Evolutionary conservation across 306 rosid species (phyloP), one percentile per base, ranked within the genome.

Genomic region (Vigna mungo): DNA sequence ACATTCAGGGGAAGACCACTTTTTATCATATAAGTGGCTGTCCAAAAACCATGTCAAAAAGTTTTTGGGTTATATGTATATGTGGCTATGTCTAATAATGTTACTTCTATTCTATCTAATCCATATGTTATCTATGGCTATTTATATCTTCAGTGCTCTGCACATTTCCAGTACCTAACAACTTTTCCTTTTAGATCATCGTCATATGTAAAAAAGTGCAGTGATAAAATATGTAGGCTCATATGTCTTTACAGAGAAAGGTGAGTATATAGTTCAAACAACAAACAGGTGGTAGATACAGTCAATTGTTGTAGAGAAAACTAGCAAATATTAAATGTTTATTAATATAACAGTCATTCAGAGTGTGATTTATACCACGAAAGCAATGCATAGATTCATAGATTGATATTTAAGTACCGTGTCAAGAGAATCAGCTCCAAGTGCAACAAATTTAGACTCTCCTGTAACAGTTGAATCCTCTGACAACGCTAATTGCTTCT

Each of bases 401-500:
- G 55, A 60, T 4, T 43, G 36, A 62, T n/a, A 43, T 60, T 4
- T 48, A 78, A 34, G 48, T 92, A 95, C 98, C 88, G 97, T 95
- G 86, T 95, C 98, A 20, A 95, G 99, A 77, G 97, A 95, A 84
- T 95, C 97, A 60, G 98, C 98, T 68, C 99, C 99, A 54, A 95
- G 97, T n/a, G 86, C 83, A 53, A 85, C 1, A 82, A 95, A 95
- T 76, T 88, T 92, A 34, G 98, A 91, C 72, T 87, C 94, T 52
- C 91, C 97, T 13, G 78, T 51, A 80, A 95, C 85, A 34, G 54
- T 1, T 0, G 85, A 43, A 25, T 30, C 92, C 16, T 59, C 94
- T 9, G 91, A 56, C 30, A 95, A 79, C 16, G 97, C 99, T 68
- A 95, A 88, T 86, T 95, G 99, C 85, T 95, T 90, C 90, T 81